phyloP scores from a whole-genome alignment of 441 rosid species.

The Syzygium malaccense region DNA sequence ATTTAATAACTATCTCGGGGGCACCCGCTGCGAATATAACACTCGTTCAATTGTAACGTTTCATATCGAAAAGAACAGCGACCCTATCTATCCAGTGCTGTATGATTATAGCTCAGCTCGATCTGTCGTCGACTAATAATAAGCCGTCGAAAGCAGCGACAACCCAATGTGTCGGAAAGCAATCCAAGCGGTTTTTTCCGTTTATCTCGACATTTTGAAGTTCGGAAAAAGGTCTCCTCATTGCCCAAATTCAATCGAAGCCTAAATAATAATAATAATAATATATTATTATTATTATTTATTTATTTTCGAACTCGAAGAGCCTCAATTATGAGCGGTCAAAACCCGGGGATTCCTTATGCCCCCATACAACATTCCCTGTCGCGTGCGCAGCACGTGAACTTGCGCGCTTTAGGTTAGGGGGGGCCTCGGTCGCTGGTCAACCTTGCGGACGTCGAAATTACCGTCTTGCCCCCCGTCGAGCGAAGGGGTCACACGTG shows the following conservation, averaged over 20 bases:
- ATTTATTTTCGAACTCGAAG: background rate
- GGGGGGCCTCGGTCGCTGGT: background rate
- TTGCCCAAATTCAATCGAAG: background rate
- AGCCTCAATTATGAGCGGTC: background rate
- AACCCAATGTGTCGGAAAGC: background rate
- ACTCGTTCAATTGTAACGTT: too few relatives aligned
- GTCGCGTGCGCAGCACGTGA: background rate
- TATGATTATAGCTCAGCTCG: background rate
- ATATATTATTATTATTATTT: background rate
- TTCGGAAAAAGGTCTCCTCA: background rate
- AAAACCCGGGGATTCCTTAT: background rate
- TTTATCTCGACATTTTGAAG: background rate
- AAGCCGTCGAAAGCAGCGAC: background rate
- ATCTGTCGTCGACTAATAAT: accelerated
- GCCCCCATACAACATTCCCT: background rate
- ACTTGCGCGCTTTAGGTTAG: background rate
- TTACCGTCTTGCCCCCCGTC: background rate
- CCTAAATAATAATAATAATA: background rate
- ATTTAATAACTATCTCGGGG: too few relatives aligned
- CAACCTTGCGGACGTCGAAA: background rate
- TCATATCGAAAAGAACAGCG: accelerated
- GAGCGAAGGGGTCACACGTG: too few relatives aligned
- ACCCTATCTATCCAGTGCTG: accelerated
- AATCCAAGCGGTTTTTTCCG: accelerated
- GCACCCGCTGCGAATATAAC: background rate